Base-by-base conservation (phyloP, 352 stramenopile genomes). In the Phytophthora pisi region DNA sequence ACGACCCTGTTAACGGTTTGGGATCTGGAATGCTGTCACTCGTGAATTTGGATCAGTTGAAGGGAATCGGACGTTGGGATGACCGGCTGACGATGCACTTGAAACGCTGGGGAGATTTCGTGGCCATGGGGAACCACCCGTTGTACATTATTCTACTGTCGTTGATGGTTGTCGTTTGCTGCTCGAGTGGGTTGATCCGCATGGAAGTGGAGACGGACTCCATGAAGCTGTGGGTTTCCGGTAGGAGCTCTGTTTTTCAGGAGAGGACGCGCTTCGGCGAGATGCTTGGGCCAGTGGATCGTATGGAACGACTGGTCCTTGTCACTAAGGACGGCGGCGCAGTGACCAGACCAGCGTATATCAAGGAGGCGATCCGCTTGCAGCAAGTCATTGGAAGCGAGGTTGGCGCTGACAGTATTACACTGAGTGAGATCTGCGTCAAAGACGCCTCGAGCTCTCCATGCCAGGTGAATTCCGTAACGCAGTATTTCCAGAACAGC, bases 401-500 rank as follows among this genome's bases (percentile, higher is more conserved):
- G 47, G 42, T 76, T 31, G 30, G 49, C 15, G 65, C 58, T 5
- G 51, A 40, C 8, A 59, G 58, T 23, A 63, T 74, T 26, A 70
- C 63, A 2, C 50, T 91, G 28, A 70, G 72, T 40, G 75, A 87
- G 60, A 79, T 91, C 56, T 91, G 82, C 59, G 70, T 83, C 56
- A 86, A 84, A 57, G 85, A 91, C 46, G 69, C 74, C 11, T 79
- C 72, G 3, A 66, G 61, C 13, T 79, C 79, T 5, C 51, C 68
- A 1, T 91, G 82, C 50, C 81, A 79, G 23, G 63, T 90, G 26
- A 79, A 86, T 64, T 55, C 79, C 1, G 68, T 86, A 26, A 88
- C 79, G n/a, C 79, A 90, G 42, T 88, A 87, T 61, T 90, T 88
- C 45, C 81, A 90, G 66, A 90, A 90, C 70, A 78, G 66, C 18